Conservation (phyloP, 352 stramenopile genomes). For the Globisporangium camurandrum region DNA sequence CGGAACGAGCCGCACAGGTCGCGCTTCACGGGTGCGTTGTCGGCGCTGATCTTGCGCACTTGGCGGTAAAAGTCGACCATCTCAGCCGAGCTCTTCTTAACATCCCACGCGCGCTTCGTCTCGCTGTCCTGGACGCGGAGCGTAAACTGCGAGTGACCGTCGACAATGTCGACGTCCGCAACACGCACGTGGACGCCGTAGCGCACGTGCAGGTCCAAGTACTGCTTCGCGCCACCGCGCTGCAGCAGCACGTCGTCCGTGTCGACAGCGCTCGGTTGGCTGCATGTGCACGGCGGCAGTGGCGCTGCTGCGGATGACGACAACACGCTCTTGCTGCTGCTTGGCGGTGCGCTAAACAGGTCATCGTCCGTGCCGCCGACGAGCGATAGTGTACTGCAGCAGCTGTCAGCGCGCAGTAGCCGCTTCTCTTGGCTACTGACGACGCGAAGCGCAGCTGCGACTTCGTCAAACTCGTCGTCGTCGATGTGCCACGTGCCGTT, state of each 20-base stretch:
- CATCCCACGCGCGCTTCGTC: slow-evolving; percentile 47
- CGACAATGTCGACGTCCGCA: slow-evolving; percentile 26
- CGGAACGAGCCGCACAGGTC: slow-evolving; percentile 50
- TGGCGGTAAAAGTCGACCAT: slow-evolving; percentile 56
- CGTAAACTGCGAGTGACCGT: slow-evolving; percentile 26
- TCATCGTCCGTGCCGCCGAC: background rate
- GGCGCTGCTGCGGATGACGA: too few relatives aligned
- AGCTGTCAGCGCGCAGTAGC: slow-evolving; percentile 17
- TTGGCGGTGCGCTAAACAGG: background rate
- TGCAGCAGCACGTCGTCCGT: slow-evolving; percentile 13
- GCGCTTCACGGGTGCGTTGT: slow-evolving; percentile 44
- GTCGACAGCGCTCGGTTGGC: too few relatives aligned
- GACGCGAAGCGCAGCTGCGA: slow-evolving; percentile 5
- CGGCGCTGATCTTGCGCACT: slow-evolving; percentile 40
- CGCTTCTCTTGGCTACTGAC: slow-evolving; percentile 16
- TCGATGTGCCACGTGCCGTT: slow-evolving; percentile 19
- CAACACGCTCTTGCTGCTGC: background rate
- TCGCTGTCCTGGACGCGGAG: slow-evolving; percentile 45
- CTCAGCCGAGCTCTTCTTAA: slow-evolving; percentile 51
- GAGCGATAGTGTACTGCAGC: slow-evolving; percentile 13
- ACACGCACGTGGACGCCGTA: slow-evolving; percentile 38
- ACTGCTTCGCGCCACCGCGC: slow-evolving; percentile 26
- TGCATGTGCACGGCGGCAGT: too few relatives aligned
- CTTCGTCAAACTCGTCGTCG: slow-evolving; percentile 18
- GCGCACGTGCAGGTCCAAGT: slow-evolving; percentile 39